Evolutionary conservation across 139 green algal species (phyloP).

Genomic region (Closterium sp.): DNA sequence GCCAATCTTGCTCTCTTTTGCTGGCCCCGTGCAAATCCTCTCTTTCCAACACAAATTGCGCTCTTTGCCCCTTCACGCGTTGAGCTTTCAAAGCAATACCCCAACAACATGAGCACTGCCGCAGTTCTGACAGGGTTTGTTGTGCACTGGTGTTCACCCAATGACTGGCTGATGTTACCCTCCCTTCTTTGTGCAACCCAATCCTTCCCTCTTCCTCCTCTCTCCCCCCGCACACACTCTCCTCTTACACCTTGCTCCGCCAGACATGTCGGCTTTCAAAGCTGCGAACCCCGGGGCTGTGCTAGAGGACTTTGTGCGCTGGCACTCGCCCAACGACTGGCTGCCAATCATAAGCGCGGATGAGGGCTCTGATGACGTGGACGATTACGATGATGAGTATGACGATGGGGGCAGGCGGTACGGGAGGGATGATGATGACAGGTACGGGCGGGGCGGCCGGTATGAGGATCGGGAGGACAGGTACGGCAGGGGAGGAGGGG

Average conservation of each 20-base stretch:
- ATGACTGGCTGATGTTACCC: too few relatives aligned
- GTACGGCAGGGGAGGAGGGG: too few relatives aligned
- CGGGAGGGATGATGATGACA: not conserved
- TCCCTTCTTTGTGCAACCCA: too few relatives aligned
- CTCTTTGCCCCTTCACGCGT: too few relatives aligned
- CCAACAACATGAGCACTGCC: too few relatives aligned
- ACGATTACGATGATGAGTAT: not conserved
- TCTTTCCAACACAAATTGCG: too few relatives aligned
- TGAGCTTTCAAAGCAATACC: too few relatives aligned
- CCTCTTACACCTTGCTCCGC: not conserved
- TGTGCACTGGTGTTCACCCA: too few relatives aligned
- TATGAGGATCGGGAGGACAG: not conserved
- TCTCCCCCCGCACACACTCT: not conserved
- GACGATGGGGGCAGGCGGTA: not conserved
- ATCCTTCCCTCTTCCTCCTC: too few relatives aligned
- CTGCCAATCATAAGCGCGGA: constrained; percentile 23
- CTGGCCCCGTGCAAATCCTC: too few relatives aligned
- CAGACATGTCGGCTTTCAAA: constrained; percentile 92
- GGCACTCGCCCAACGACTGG: constrained; percentile 76
- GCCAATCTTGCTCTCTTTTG: too few relatives aligned
- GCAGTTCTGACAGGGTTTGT: too few relatives aligned
- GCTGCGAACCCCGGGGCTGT: constrained; percentile 78
- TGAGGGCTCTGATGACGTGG: not conserved
- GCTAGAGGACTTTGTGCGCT: constrained; percentile 83
- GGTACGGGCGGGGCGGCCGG: not conserved